Evolutionary conservation across 2,329 filamentous ascomycete species (phyloP).

Genomic region (Kalmusia sp.): DNA sequence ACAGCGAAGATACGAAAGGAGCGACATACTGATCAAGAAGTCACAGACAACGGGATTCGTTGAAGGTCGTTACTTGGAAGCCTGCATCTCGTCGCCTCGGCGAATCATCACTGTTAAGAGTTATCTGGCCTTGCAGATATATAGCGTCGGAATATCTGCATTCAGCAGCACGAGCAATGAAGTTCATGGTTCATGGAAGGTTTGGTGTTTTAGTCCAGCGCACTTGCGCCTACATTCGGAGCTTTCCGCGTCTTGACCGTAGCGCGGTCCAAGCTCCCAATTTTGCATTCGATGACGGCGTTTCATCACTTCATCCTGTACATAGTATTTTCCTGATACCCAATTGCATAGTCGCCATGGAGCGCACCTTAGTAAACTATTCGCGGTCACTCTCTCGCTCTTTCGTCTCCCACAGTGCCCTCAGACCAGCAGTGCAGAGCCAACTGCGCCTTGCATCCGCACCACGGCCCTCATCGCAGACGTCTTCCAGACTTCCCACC

Average conservation of each 20-base stretch:
- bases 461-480: constrained; percentile 1
- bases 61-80: background rate
- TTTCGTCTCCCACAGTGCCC: background rate
- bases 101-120: too few species aligned
- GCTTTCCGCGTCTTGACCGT: background rate
- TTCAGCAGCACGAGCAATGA: too few species aligned
- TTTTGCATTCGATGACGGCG: constrained; percentile 3
- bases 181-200: background rate
- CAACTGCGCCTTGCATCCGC: constrained; percentile 1
- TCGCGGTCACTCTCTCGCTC: background rate
- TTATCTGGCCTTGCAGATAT: too few species aligned
- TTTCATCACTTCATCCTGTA: background rate
- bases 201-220: too few species aligned
- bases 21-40: too few species aligned
- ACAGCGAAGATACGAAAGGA: too few species aligned
- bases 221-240: background rate
- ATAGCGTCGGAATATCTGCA: too few species aligned
- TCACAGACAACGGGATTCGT: too few species aligned
- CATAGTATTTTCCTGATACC: background rate
- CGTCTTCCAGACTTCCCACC: background rate
- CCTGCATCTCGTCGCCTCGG: too few species aligned
- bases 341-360: constrained; percentile 1
- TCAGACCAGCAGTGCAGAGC: background rate
- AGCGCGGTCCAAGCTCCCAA: background rate
- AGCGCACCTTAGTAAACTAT: background rate